Base-by-base conservation (phyloP, 1,139 yeast species). In the Kluyveromyces marxianus region DNA sequence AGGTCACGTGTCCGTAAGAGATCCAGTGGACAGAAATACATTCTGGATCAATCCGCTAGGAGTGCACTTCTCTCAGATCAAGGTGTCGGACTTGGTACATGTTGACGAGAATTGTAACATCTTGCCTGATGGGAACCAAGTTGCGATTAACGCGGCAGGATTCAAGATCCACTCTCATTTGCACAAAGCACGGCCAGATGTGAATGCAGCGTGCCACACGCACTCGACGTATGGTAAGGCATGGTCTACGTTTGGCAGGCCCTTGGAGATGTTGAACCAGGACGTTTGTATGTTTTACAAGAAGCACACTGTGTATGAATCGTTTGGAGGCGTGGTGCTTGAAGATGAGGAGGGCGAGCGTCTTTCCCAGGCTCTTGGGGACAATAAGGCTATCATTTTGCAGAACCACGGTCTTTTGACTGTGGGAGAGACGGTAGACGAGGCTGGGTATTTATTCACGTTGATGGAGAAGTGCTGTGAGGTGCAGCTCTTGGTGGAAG, bases 1-100 rank as follows among this genome's bases (percentile, higher is more conserved):
- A 0, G 92, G 92, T 28, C 92, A 83, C 61, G 83, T 83, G 46
- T 79, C 88, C 2, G 73, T 83, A 21, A 72, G 88, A 51, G 92
- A 83, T 57, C 92, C 92, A 2, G 76, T 82, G 42, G 75, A 78
- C 49, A 76, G 78, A 25, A 64, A 71, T 37, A 81, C 87, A 1
- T 83, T 83, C 60, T 83, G 90, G 89, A 80, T 82, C 59, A 82
- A 82, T 61, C 89, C 89, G 1, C 65, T 83, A 48, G 86, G 82
- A 30, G 74, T 74, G 50, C 90, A 83, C 62, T 83, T 81, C 62
- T 79, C 80, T n/a, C 67, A 80, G 43, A 70, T 83, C 52, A 80
- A 74, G 56, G 87, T 83, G 24, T 69, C 77, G 31, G 90, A 83
- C 57, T 73, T 83, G 76, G 88, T 83, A 14, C 86, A 79, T 50